phyloP scores from a whole-genome alignment of 1,284 basidiomycete species.

The Mycena sp. region DNA sequence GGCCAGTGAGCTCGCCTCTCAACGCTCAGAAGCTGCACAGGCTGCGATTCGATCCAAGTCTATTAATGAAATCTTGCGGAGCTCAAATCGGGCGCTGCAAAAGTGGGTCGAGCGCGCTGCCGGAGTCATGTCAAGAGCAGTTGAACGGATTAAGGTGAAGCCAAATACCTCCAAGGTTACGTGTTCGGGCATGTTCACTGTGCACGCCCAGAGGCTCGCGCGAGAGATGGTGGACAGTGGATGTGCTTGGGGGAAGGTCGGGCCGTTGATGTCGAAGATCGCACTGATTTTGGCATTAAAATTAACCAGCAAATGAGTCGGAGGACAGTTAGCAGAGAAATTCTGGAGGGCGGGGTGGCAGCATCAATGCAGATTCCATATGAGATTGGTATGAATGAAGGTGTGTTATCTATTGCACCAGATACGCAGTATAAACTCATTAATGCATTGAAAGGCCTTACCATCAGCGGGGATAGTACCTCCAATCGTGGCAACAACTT shows the following conservation, averaged over 20 bases:
- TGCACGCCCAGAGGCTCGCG: background rate
- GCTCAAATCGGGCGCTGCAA: background rate
- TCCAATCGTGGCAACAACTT: no score
- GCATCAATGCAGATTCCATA: background rate
- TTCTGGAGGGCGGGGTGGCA: background rate
- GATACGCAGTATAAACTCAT: background rate
- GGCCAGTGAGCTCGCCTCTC: no score
- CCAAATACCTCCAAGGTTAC: background rate
- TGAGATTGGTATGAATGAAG: background rate
- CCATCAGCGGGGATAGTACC: no score
- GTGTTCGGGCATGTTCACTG: background rate
- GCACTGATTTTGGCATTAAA: background rate
- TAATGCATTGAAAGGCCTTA: background rate
- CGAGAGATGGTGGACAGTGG: background rate
- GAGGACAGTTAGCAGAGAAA: background rate
- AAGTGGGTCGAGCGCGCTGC: background rate
- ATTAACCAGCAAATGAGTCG: background rate
- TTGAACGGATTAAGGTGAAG: background rate
- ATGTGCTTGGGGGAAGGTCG: background rate
- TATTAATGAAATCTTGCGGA: background rate
- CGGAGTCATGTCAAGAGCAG: background rate
- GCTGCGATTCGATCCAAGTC: no score
- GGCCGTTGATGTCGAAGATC: background rate
- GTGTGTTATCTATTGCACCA: no score
- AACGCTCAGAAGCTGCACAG: background rate